Evolutionary conservation across 2,329 filamentous ascomycete species (phyloP), one percentile per base, ranked within the genome.

Genomic region (Mycocentrospora acerina): DNA sequence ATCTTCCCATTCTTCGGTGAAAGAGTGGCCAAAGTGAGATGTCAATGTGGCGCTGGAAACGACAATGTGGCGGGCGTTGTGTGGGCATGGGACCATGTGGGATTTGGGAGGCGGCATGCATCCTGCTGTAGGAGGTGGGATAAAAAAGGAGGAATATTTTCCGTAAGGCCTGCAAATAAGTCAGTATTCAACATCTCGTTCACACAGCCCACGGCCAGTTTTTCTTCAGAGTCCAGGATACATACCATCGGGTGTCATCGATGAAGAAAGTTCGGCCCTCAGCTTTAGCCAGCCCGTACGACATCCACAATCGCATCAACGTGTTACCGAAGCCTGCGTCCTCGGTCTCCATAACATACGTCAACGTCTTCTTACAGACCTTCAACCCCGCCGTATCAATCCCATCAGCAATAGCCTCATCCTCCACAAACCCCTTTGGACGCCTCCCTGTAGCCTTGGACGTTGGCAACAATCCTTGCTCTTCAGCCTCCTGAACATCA

Each of bases 261-360:
- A 95, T 74, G 69, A 95, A 94, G 67, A 95, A 94, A 1, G 81
- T 75, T 16, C 88, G 76, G 11, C 79, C 80, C 61, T 94, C 86
- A 42, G 82, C 78, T 59, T 84, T 75, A 2, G 89, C 88, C 37
- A 94, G 70, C 3, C 87, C 87, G 60, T 93, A 94, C 17, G 88
- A 84, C 55, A 85, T 85, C 88, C 89, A 95, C 39, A 95, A 62
- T 58, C 83, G 78, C 77, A 94, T 82, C 42, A 95, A 67, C 2
- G 85, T 82, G 48, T 81, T 82, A 5, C 89, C 89, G 8, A 95
- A 73, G 3, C 89, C 89, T 2, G 87, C 86, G 55, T 91, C 83
- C 3, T 77, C 68, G 7, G 82, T 76, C 59, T 91, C 87, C 55
- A 95, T 74, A 2, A 90, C 79, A 61, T 86, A 93, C 0, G 87